phyloP scores from a whole-genome alignment of 345 rosid genomes.

The Rhodamnia rubescens region DNA sequence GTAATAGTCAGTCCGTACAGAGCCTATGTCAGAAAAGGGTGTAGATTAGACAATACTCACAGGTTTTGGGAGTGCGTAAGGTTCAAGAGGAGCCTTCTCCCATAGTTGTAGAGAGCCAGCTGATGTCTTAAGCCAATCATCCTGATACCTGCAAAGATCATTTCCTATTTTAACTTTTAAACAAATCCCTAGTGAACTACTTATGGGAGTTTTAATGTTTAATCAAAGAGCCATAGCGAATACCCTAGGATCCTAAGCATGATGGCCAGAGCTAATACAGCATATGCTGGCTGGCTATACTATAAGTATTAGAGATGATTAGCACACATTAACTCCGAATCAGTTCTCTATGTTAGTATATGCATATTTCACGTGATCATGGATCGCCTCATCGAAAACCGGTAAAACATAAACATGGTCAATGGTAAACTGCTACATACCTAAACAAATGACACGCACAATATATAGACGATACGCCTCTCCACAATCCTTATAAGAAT shows the following conservation, averaged over 20 bases:
- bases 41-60: conserved; percentile 29
- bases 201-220: neutral
- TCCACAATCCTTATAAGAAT: neutral
- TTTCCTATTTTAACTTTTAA: neutral
- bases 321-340: neutral
- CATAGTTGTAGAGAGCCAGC: conserved; percentile 71
- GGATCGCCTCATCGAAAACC: neutral
- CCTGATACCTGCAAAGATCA: conserved; percentile 68
- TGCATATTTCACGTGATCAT: neutral
- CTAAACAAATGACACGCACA: neutral
- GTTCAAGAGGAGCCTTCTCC: conserved; percentile 99
- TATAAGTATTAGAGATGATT: neutral
- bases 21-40: neutral
- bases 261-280: neutral
- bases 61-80: conserved; percentile 76
- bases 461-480: neutral
- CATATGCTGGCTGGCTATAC: neutral
- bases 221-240: neutral
- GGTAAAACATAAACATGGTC: neutral
- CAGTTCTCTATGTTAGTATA: neutral
- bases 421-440: neutral
- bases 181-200: neutral
- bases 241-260: neutral
- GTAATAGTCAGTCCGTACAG: neutral
- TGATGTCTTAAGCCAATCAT: conserved; percentile 96